Base-by-base conservation (phyloP, 306 rosid species). In the Lathyrus aphaca region DNA sequence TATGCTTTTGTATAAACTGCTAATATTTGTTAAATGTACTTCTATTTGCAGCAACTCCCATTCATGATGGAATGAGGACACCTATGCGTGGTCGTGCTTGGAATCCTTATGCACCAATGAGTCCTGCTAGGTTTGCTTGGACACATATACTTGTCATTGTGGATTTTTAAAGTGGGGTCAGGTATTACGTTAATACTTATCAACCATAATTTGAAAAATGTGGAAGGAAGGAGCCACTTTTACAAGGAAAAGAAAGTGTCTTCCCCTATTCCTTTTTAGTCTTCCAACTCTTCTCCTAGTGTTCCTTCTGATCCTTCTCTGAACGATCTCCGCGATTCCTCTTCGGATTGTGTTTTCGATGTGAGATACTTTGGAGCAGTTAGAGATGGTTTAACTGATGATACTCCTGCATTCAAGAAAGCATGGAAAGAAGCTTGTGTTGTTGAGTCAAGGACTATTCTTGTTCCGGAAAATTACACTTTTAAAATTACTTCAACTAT, bases 361-460 rank as follows among this genome's bases (percentile, higher is more conserved):
- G 97, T 94, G 29, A 91, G 71, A 70, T 71, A 91, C 10, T 84
- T 71, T 12, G 95, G 97, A 11, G 99, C 96, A 0, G 88, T 87
- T 39, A 97, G 99, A 67, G 97, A 95, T 59, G 99, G 97, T n/a
- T 69, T 51, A 5, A 66, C 89, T 7, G 99, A 94, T 76, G 99
- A 91, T 80, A 94, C 99, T 8, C 50, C 61, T 10, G 96, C 99
- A 45, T 94, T 94, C 56, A 68, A 53, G n/a, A 81, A 77, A 64
- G 96, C 99, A 15, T 94, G 99, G 99, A 91, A 91, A 84, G 91
- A 85, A 37, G 99, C 99, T 7, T 94, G 99, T 78, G 88, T 86
- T 0, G 92, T 89, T 1, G 92, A 89, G 21, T 82, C 91, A 6
- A 96, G 83, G 5, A 82, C 86, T 29, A 56, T 94, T 68, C 66